phyloP scores from a whole-genome alignment of 2,329 filamentous ascomycete species.

The Colletotrichum sansevieriae region DNA sequence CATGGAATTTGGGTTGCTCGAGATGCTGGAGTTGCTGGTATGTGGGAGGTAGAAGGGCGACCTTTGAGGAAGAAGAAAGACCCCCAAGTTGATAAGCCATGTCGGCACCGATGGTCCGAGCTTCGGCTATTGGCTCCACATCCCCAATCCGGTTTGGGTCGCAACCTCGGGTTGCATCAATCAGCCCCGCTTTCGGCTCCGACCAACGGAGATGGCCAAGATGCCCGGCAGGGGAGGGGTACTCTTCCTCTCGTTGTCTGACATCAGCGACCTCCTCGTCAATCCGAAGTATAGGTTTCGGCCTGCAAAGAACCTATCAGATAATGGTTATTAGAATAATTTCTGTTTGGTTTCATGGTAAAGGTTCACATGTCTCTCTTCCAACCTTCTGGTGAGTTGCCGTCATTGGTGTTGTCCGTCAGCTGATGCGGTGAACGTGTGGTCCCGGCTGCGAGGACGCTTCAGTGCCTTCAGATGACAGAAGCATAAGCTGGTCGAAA shows the following conservation, averaged over 20 bases:
- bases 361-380: no score
- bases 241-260: neutral
- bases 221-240: no score
- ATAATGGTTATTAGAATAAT: neutral
- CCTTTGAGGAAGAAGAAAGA: neutral
- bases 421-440: neutral
- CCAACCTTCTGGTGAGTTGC: no score
- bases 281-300: neutral
- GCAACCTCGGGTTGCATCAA: neutral
- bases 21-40: neutral
- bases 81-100: conserved; percentile 16
- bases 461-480: neutral
- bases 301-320: neutral
- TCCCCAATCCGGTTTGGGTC: conserved; percentile 18
- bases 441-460: no score
- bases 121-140: neutral
- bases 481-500: neutral
- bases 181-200: conserved; percentile 35
- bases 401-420: neutral
- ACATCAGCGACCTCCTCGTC: neutral
- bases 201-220: conserved; percentile 10
- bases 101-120: conserved; percentile 19
- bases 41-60: conserved; percentile 1
- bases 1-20: no score
- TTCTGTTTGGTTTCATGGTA: neutral